A percentile compares a stretch with the other conserved stretches of the same genome.
Conservation (phyloP, 306 rosid species). For the cucumber (Cucumis sativus) region Cucumber_9930_V3 NC_026655.2:18789501-18790000, state of each 20-base stretch:
- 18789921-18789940: neutral
- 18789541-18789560: neutral
- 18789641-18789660: neutral
- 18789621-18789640: neutral
- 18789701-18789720: too few species aligned
- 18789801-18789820: too few species aligned
- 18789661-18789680: too few species aligned
- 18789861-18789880: neutral
- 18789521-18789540: neutral
- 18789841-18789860: neutral
- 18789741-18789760: too few species aligned
- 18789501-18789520: too few species aligned
- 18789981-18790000: neutral
- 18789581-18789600: neutral
- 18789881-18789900: neutral
- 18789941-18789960: neutral
- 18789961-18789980: neutral
- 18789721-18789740: too few species aligned
- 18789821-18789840: too few species aligned
- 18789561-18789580: neutral
- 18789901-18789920: neutral
- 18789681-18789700: too few species aligned
- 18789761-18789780: too few species aligned
- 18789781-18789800: too few species aligned
- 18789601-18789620: neutral